Base-by-base conservation (phyloP, 2,329 filamentous ascomycete genomes). In the Scedosporium boydii region DNA sequence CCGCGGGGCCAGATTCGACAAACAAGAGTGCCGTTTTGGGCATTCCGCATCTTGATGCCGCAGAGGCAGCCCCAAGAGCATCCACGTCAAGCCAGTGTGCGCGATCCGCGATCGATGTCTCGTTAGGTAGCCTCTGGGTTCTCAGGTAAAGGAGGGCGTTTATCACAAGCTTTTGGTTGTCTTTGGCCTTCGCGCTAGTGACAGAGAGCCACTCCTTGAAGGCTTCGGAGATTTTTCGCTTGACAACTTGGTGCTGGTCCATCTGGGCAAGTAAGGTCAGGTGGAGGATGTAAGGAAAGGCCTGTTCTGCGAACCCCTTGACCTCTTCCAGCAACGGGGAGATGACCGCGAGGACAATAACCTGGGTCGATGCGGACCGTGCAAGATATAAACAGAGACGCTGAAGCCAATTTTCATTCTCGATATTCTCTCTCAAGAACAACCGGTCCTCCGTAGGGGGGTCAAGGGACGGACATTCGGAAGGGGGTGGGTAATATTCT, bases 111-210 rank as follows among this genome's bases (percentile, higher is more conserved):
- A 90, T 88, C 0, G 91, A 96, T 0, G 78, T 76, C 72, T 99
- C 95, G 12, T 85, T 82, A 0, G 90, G 89, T 14, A 88, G 76
- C 29, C 83, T 80, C 70, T 96, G 93, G 3, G 88, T 91, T 44
- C 92, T 86, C n/a, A 99, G 81, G 70, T 98, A 99, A 2, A 99
- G 77, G 34, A 99, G 79, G 3, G 87, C 84, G 65, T 91, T 88
- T 46, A 98, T 82, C 1, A 96, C 77, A 42, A 95, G 81, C 64
- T 86, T 86, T 59, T 89, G 76, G 68, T 91, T 91, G 5, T 86
- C 80, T 63, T 81, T 82, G 1, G 77, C 82, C 62, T 67, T 67
- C 1, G 72, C 65, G 3, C 63, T 67, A 7, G 63, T 70, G 18
- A 68, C 68, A 26, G 27, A 74, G 42, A 98, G 82, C 80, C 88